A percentile compares a stretch with the other conserved stretches of the same genome.
phyloP scores from a whole-genome alignment of 441 rosid genomes.

The Corymbia citriodora region DNA sequence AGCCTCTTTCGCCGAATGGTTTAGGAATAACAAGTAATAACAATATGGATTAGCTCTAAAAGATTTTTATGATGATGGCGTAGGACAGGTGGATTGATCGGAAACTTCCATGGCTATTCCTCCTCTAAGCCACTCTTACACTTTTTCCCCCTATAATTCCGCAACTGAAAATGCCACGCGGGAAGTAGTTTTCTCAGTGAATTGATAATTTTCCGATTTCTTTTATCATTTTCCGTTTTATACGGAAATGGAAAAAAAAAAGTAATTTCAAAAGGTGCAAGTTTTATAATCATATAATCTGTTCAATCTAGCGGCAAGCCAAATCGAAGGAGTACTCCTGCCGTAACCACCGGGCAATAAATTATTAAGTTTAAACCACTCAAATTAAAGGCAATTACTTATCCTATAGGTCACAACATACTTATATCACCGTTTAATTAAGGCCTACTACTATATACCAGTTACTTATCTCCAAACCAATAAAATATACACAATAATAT shows the following conservation, averaged over 20 bases:
- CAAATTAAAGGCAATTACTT: not conserved
- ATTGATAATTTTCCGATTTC: not conserved
- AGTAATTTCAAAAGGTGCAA: not conserved
- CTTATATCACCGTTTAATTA: not conserved
- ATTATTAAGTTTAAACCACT: not conserved
- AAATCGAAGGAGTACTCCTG: not conserved
- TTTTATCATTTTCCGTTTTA: not conserved
- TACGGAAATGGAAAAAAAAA: not conserved
- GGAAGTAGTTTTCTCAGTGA: not conserved
- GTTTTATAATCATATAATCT: not conserved
- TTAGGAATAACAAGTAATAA: too few species aligned
- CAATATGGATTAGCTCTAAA: too few species aligned
- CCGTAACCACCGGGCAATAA: not conserved
- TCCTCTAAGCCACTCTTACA: too few species aligned
- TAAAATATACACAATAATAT: not conserved
- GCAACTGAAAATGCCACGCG: not conserved
- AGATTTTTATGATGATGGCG: too few species aligned
- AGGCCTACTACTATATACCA: not conserved
- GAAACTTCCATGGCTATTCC: too few species aligned
- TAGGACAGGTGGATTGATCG: too few species aligned
- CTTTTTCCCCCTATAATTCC: not conserved
- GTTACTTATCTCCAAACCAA: not conserved
- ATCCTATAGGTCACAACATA: not conserved
- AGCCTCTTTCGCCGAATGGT: too few species aligned
- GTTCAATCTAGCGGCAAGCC: not conserved